Base-by-base conservation (phyloP, 441 rosid genomes). In the Gossypium schwendimanii region DNA sequence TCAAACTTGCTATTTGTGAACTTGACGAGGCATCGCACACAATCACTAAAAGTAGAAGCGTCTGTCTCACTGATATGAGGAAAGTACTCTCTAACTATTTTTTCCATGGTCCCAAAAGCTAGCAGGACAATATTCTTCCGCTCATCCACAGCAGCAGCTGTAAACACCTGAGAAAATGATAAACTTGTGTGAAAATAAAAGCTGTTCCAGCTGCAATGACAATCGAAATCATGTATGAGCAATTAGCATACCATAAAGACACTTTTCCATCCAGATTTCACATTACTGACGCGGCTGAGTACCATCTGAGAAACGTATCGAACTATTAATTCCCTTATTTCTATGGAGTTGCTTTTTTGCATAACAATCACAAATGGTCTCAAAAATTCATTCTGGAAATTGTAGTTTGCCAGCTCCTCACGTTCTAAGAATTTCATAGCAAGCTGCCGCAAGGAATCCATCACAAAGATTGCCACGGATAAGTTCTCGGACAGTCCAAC, bases 281-380 rank as follows among this genome's bases (percentile, higher is more conserved):
- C 99, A 76, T 91, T 89, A 76, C 79, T 84, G 75, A 95, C 98
- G 26, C 97, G 98, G 83, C 90, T 87, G 77, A 95, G 94, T 65
- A 95, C 99, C 99, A 95, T 95, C 85, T 95, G 99, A 63, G 97
- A 95, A 79, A 95, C 85, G 83, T 97, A 95, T 78, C 99, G 89
- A 84, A 95, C 90, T 66, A 95, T 91, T 81, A 95, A 75, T 82
- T 95, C 99, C 80, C 91, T 91, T 69, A 95, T 95, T 81, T 95
- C 99, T 11, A 87, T 72, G 36, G 96, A 91, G 77, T 76, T 79
- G 80, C 99, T 95, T 90, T 87, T 91, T 86, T 93, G 95, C 98
- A 95, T 93, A 45, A 95, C 94, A 77, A 95, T 91, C 78, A 85
- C 97, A 83, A 93, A 95, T 28, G 99, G 99, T 76, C 95, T 85